Evolutionary conservation across 805 yeast species (phyloP).

Genomic region (Scheffersomyces amazonensis): DNA sequence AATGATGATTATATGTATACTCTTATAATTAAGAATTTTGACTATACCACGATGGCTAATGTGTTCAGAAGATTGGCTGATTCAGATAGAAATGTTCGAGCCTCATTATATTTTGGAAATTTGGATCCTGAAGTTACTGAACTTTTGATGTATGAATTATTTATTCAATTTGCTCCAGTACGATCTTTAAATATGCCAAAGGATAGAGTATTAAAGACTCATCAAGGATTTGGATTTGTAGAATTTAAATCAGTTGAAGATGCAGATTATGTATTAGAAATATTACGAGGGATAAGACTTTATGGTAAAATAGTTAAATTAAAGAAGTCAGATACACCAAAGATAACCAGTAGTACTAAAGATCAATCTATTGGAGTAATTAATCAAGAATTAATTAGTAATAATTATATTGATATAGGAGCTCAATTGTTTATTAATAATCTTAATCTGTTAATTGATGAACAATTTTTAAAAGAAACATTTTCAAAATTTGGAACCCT

Average conservation of each 20-base stretch:
- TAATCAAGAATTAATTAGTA: slow-evolving; percentile 2
- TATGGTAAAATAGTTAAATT: slow-evolving; percentile 62
- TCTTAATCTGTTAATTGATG: slow-evolving; percentile 65
- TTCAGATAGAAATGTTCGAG: slow-evolving; percentile 54
- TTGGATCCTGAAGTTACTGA: slow-evolving; percentile 75
- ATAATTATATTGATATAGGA: slow-evolving; percentile 42
- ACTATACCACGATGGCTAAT: no score
- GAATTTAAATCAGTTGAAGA: slow-evolving; percentile 62
- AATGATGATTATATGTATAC: no score
- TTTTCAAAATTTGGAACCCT: slow-evolving; percentile 70
- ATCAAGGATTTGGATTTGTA: slow-evolving; percentile 88
- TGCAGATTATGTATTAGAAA: slow-evolving; percentile 63
- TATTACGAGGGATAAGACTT: slow-evolving; percentile 59
- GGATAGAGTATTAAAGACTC: slow-evolving; percentile 65
- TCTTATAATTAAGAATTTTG: no score
- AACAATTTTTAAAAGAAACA: slow-evolving; percentile 49
- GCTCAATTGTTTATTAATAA: slow-evolving; percentile 56
- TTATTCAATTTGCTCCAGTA: slow-evolving; percentile 83
- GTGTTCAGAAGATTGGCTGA: slow-evolving; percentile 36
- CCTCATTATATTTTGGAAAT: slow-evolving; percentile 78
- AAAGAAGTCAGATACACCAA: slow-evolving; percentile 43
- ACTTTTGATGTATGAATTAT: slow-evolving; percentile 70
- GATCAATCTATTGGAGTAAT: slow-evolving; percentile 7
- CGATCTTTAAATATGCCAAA: slow-evolving; percentile 69
- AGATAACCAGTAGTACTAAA: slow-evolving; percentile 11